Percentiles rank a stretch among this genome's conserved stretches.
Evolutionary conservation across 1,139 yeast species (phyloP).

Genomic region (Debaryomycetaceae sp.): DNA sequence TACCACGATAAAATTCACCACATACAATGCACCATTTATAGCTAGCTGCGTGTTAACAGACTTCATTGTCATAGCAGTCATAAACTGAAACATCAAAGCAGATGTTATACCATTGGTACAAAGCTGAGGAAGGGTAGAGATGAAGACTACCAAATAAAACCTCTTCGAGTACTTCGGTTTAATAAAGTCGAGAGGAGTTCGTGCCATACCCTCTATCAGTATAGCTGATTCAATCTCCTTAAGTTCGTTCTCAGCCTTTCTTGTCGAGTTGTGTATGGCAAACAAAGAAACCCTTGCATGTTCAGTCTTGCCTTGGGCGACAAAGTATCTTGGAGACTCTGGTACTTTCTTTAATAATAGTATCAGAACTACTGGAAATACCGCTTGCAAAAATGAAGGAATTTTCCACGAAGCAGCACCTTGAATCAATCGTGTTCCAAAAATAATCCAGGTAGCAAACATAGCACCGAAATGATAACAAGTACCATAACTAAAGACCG

Average conservation of each 20-base stretch:
- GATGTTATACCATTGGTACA: conserved; percentile 53
- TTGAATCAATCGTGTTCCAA: conserved; percentile 37
- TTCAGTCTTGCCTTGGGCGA: conserved; percentile 33
- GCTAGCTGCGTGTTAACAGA: conserved; percentile 29
- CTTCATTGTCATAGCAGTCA: too few species aligned
- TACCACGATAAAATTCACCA: conserved; percentile 39
- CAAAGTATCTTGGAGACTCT: conserved; percentile 46
- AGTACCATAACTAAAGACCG: conserved; percentile 45
- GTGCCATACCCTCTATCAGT: conserved; percentile 9
- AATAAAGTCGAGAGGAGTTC: too few species aligned
- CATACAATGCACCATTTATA: conserved; percentile 45
- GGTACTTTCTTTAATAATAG: conserved; percentile 35
- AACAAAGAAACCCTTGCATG: conserved; percentile 37
- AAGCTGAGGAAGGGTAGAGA: conserved; percentile 42
- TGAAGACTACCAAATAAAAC: conserved; percentile 31
- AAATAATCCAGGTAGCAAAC: conserved; percentile 53
- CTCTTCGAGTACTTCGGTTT: conserved; percentile 21
- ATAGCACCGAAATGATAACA: conserved; percentile 54
- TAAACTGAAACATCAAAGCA: too few species aligned
- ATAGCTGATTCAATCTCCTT: conserved; percentile 38
- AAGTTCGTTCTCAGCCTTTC: conserved; percentile 33
- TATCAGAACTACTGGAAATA: conserved; percentile 25
- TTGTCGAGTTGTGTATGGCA: too few species aligned
- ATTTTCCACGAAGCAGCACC: conserved; percentile 38
- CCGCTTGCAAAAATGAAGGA: conserved; percentile 46